Conservation (phyloP, 345 rosid species). For the Eucalyptus marginata region DNA sequence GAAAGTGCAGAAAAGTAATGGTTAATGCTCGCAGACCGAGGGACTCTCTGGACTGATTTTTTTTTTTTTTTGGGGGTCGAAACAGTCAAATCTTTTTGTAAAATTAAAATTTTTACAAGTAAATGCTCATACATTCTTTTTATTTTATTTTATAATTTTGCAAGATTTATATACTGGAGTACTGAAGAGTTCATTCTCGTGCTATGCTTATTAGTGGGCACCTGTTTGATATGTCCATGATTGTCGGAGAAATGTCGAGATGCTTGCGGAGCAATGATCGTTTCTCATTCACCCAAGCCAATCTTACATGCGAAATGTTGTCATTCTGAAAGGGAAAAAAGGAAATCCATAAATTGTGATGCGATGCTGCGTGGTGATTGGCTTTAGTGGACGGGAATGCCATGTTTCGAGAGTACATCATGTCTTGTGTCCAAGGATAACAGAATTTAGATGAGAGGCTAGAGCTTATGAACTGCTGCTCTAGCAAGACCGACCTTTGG, state of each 20-base stretch:
- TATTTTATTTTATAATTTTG: background rate
- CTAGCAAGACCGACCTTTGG: too few species aligned
- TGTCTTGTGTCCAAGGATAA: too few species aligned
- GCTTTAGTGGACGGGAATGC: too few species aligned
- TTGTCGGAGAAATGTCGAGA: background rate
- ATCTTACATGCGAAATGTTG: too few species aligned
- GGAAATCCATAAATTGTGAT: too few species aligned
- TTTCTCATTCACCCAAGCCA: too few species aligned
- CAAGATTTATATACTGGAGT: background rate
- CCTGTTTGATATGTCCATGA: background rate
- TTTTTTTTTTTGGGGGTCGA: background rate
- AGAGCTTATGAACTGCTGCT: too few species aligned
- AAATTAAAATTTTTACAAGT: background rate
- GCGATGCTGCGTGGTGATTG: too few species aligned
- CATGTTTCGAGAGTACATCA: too few species aligned
- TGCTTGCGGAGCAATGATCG: background rate
- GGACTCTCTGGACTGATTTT: background rate
- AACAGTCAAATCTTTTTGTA: background rate
- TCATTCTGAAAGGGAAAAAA: too few species aligned
- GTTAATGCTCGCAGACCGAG: background rate
- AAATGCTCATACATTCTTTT: background rate
- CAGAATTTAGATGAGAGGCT: too few species aligned
- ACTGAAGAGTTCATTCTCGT: background rate
- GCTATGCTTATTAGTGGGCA: background rate
- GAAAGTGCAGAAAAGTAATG: background rate